These are phyloP conservation scores for Ascochyta koolunga DNA, from an alignment of 2,329 filamentous ascomycete species.

Conservation along the genomic window DNA sequence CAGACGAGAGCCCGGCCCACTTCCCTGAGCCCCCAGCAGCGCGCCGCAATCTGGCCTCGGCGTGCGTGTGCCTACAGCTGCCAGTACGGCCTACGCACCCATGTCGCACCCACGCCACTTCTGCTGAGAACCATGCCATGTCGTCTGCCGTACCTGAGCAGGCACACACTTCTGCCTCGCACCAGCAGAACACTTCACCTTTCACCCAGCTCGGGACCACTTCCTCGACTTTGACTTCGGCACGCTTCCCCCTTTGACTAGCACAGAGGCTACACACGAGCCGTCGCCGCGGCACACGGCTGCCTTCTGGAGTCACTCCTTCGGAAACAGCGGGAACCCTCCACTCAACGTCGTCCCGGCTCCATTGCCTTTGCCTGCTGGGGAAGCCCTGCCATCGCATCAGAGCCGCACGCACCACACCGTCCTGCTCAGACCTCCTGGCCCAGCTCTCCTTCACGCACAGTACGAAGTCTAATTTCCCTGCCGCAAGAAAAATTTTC, in stretches of 20 bases:
- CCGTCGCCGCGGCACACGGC: conserved; percentile 38
- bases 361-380: conserved; percentile 28
- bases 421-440: conserved; percentile 38
- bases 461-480: conserved; percentile 44
- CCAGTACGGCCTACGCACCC: conserved; percentile 29
- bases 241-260: conserved; percentile 17
- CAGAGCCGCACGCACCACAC: conserved; percentile 43
- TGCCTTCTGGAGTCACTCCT: conserved; percentile 21
- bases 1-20: conserved; percentile 29
- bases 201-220: conserved; percentile 24
- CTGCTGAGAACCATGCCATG: conserved; percentile 20
- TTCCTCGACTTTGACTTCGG: conserved; percentile 19
- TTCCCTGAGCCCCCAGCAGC: conserved; percentile 10
- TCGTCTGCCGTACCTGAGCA: conserved; percentile 25
- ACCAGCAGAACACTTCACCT: conserved; percentile 10
- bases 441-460: conserved; percentile 27
- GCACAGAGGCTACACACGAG: conserved; percentile 25
- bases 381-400: conserved; percentile 38
- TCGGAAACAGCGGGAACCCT: conserved; percentile 35
- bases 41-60: conserved; percentile 21
- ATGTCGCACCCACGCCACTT: conserved; percentile 21
- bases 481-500: conserved; percentile 41
- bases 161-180: conserved; percentile 17
- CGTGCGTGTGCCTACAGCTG: conserved; percentile 22
- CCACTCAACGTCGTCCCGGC: conserved; percentile 41